These are phyloP conservation scores for Cryptosporidium ubiquitum DNA, from an alignment of 169 alveolate species.

Conservation along the genomic window DNA sequence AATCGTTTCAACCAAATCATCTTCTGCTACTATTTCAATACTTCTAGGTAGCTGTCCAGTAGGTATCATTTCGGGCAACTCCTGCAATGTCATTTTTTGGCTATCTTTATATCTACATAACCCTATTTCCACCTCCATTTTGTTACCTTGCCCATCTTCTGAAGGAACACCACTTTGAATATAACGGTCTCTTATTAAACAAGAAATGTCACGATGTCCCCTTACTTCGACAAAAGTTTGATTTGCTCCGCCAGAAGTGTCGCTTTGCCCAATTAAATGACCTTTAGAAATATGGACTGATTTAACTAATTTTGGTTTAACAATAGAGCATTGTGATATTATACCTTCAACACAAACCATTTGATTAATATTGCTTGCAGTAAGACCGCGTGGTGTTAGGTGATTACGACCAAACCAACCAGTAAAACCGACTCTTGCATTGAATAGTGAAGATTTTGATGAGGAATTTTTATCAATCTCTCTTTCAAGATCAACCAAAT, in stretches of 20 bases:
- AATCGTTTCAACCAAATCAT: constrained; percentile 91
- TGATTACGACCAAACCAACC: constrained; percentile 96
- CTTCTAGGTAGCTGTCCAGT: constrained; percentile 97
- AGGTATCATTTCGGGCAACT: constrained; percentile 98
- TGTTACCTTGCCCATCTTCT: constrained; percentile 86
- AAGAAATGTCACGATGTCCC: constrained; percentile 75
- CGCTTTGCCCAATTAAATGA: constrained; percentile 65
- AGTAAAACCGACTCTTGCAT: constrained; percentile 87
- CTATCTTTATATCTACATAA: constrained; percentile 91
- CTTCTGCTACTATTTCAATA: constrained; percentile 92
- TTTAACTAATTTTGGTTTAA: constrained; percentile 90
- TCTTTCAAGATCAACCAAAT: constrained; percentile 81
- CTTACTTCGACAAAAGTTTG: constrained; percentile 74
- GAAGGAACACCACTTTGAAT: constrained; percentile 82
- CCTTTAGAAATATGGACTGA: constrained; percentile 87
- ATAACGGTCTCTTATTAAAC: constrained; percentile 65
- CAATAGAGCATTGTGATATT: constrained; percentile 93
- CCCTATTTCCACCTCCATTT: constrained; percentile 91
- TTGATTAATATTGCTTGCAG: constrained; percentile 89
- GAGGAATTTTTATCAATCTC: constrained; percentile 76
- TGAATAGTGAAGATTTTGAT: constrained; percentile 64
- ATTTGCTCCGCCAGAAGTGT: constrained; percentile 71
- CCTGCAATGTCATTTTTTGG: constrained; percentile 94
- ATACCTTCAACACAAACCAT: constrained; percentile 96
- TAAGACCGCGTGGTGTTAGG: constrained; percentile 97